Conservation (phyloP, 441 rosid species). For the Capsella rubella region DNA sequence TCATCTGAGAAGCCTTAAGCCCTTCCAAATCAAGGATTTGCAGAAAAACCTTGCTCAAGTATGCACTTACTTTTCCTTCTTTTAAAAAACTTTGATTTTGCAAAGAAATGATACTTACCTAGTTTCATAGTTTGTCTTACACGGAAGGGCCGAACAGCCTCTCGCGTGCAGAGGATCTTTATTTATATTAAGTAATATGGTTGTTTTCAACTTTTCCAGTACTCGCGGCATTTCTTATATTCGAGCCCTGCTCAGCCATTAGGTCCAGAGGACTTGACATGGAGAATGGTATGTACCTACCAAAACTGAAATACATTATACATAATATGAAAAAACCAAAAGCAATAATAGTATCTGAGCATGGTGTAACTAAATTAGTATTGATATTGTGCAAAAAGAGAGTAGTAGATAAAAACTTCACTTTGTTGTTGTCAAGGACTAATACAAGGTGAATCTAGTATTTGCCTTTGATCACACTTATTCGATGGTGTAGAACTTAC, state of each 20-base stretch:
- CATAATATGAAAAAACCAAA: neutral
- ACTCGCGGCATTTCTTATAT: conserved; percentile 80
- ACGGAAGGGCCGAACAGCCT: neutral
- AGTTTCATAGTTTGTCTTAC: neutral
- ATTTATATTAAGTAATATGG: neutral
- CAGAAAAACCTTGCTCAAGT: conserved; percentile 78
- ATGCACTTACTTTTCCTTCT: conserved; percentile 17
- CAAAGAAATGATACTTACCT: conserved; percentile 18
- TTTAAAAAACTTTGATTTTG: conserved; percentile 7
- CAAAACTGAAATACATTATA: neutral
- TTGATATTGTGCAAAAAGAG: conserved; percentile 1
- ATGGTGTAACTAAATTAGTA: neutral
- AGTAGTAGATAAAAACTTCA: neutral
- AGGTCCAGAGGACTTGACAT: conserved; percentile 94
- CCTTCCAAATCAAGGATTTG: conserved; percentile 61
- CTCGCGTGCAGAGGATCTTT: neutral
- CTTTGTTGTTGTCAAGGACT: conserved; percentile 1
- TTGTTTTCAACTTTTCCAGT: conserved; percentile 50
- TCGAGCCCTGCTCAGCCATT: conserved; percentile 89
- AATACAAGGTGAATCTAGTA: neutral
- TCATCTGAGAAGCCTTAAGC: conserved; percentile 63
- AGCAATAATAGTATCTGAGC: neutral
- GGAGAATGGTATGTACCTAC: conserved; percentile 80
- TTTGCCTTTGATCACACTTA: neutral
- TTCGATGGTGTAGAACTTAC: conserved; percentile 15